phyloP scores from a whole-genome alignment of 352 stramenopile species.

The Pythium folliculosum region DNA sequence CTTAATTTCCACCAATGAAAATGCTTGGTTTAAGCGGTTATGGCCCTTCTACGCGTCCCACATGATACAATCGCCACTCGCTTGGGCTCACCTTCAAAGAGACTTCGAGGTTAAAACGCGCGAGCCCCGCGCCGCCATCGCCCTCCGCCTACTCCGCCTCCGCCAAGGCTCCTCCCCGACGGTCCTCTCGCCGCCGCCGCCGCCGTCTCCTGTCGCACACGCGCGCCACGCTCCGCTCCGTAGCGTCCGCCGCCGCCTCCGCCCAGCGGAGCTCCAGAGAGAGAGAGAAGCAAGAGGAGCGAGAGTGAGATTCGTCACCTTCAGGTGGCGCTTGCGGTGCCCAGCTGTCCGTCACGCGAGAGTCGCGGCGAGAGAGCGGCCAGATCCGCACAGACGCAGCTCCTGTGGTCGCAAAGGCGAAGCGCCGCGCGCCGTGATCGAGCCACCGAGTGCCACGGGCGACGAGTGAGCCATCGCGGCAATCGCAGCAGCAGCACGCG shows the following conservation, averaged over 20 bases:
- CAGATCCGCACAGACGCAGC: not conserved
- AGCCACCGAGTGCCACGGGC: too few species aligned
- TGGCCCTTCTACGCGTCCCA: conserved; percentile 28
- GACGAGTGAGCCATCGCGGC: too few species aligned
- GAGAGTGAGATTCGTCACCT: too few species aligned
- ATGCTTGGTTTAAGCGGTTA: conserved; percentile 10
- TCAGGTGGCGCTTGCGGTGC: too few species aligned
- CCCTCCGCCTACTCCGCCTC: not conserved
- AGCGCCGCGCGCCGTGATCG: not conserved
- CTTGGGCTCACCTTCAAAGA: conserved; percentile 14
- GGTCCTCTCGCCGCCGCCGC: too few species aligned
- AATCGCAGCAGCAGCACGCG: not conserved
- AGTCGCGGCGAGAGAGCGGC: conserved; percentile 1
- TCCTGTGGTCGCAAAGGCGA: not conserved
- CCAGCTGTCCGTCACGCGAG: not conserved
- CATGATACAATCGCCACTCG: conserved; percentile 28
- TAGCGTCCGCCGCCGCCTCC: too few species aligned
- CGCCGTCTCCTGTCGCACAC: too few species aligned
- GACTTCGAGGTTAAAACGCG: conserved; percentile 12
- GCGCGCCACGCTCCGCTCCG: too few species aligned
- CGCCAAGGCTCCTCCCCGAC: too few species aligned
- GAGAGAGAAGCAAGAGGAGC: too few species aligned
- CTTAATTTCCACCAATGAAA: conserved; percentile 21
- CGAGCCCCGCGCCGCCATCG: not conserved
- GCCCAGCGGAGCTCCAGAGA: too few species aligned